Evolutionary conservation across 208 protist genomes (phyloP).

Genomic region (Leishmania aethiopica): DNA sequence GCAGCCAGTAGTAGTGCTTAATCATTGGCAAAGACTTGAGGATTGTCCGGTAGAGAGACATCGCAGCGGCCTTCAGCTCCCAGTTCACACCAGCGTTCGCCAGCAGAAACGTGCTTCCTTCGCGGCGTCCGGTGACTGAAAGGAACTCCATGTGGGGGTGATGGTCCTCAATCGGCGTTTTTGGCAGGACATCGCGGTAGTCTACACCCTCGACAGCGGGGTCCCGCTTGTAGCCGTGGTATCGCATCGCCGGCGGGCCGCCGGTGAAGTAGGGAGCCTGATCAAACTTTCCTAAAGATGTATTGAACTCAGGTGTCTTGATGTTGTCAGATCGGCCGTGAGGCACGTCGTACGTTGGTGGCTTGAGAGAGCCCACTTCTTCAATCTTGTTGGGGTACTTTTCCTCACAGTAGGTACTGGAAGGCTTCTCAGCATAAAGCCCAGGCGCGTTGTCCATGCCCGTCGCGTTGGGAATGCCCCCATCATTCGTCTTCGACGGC

Average conservation of each 20-base stretch:
- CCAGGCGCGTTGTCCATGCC: slow-evolving; percentile 68
- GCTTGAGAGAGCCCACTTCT: slow-evolving; percentile 42
- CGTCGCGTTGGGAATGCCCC: slow-evolving; percentile 40
- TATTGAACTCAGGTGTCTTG: slow-evolving; percentile 76
- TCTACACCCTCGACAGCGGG: slow-evolving; percentile 59
- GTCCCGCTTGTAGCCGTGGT: slow-evolving; percentile 79
- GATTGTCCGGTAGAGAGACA: slow-evolving; percentile 82
- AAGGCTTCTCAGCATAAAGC: slow-evolving; percentile 50
- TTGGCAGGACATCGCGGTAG: slow-evolving; percentile 58
- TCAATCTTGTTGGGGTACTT: slow-evolving; percentile 46
- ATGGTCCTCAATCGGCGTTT: slow-evolving; percentile 73
- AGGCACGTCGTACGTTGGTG: slow-evolving; percentile 39
- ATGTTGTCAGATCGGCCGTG: slow-evolving; percentile 76
- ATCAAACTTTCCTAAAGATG: slow-evolving; percentile 84
- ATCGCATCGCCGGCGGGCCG: slow-evolving; percentile 76
- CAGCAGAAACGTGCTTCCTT: slow-evolving; percentile 73
- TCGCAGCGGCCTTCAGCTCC: slow-evolving; percentile 71
- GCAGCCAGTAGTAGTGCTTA: slow-evolving; percentile 91
- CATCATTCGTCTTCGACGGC: slow-evolving; percentile 1
- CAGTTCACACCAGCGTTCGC: slow-evolving; percentile 70
- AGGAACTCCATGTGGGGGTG: slow-evolving; percentile 81
- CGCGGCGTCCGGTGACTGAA: slow-evolving; percentile 74
- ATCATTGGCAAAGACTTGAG: slow-evolving; percentile 82
- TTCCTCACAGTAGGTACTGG: slow-evolving; percentile 71
- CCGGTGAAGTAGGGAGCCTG: slow-evolving; percentile 80